Base-by-base conservation (phyloP, 2,329 filamentous ascomycete genomes). In the Aureobasidium uvarum region DNA sequence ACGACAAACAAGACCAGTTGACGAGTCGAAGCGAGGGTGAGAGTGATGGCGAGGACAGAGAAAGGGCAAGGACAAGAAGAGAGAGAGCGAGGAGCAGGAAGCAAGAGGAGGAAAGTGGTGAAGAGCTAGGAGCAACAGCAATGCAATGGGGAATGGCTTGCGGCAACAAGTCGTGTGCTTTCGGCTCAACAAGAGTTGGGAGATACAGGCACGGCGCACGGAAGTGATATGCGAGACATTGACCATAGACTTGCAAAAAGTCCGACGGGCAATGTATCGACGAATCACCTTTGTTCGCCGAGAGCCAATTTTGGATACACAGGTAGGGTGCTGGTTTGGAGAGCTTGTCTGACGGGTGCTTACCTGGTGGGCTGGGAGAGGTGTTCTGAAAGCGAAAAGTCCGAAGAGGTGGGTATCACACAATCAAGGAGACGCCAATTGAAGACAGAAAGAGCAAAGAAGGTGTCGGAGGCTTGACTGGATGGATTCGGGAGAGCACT, bases 161-260 rank as follows among this genome's bases (percentile, higher is more conserved):
- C 46, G 56, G 56, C 56, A 60, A 60, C 41, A 46, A 51, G 46
- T 51, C 45, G 58, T 62, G 58, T 62, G 45, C 62, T 50, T 56
- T 56, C 51, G 63, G 63, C 63, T 59, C 63, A 59, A 65, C 63
- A 65, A 65, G 51, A 65, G 63, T 65, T 59, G 63, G 33, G 63
- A 50, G 41, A 56, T 64, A 51, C 50, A 56, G 36, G 50, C 28
- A 54, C 36, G n/a, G 60, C 39, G 60, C 50, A 56, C 62, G 62
- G 52, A 59, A 54, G 54, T 50, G 39, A 65, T 59, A 51, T 56
- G 52, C 52, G 36, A 59, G 63, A 65, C 63, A 65, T 50, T 16
- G 33, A 23, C 51, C 25, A 51, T 11, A 28, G 52, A 51, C 63
- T 50, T 50, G 52, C 63, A 56, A 55, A 36, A 46, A 65, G 65